These are phyloP conservation scores for Sungouiozyma ichnusensis DNA, from an alignment of 805 yeast species.

Conservation along the genomic window DNA sequence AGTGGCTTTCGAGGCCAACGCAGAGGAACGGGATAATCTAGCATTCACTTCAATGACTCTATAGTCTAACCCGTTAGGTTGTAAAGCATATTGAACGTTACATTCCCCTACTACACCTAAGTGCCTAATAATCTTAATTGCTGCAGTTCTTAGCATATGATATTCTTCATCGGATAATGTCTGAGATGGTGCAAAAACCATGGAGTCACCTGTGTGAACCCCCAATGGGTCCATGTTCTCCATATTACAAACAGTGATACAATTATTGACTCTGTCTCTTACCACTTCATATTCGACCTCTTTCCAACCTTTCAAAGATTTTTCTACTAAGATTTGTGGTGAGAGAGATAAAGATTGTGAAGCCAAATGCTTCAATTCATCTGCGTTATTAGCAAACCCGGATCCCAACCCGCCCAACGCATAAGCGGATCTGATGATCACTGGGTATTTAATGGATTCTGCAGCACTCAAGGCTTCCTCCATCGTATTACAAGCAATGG, in stretches of 20 bases:
- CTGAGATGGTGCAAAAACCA: constrained; percentile 97
- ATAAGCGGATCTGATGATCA: constrained; percentile 93
- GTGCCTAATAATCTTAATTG: constrained; percentile 94
- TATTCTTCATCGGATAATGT: constrained; percentile 94
- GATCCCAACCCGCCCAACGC: constrained; percentile 97
- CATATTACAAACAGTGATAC: constrained; percentile 98
- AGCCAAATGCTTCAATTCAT: constrained; percentile 77
- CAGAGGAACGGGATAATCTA: constrained; percentile 92
- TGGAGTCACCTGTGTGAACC: constrained; percentile 97
- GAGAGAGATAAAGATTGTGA: constrained; percentile 82
- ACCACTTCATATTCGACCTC: constrained; percentile 98
- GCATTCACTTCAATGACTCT: constrained; percentile 97
- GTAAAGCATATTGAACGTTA: constrained; percentile 93
- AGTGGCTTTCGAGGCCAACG: constrained; percentile 96
- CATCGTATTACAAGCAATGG: constrained; percentile 87
- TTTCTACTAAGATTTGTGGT: constrained; percentile 93
- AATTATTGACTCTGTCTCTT: constrained; percentile 90
- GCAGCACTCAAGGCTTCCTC: constrained; percentile 94
- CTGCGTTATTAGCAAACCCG: constrained; percentile 80
- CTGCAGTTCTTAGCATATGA: constrained; percentile 96
- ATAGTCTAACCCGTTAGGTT: constrained; percentile 91
- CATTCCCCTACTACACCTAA: constrained; percentile 99
- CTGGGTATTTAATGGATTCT: constrained; percentile 79
- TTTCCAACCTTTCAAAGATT: constrained; percentile 97
- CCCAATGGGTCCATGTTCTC: constrained; percentile 98